Evolutionary conservation across 1,284 basidiomycete species (phyloP), one percentile per base, ranked within the genome.

Genomic region (Tylopilus sp.): DNA sequence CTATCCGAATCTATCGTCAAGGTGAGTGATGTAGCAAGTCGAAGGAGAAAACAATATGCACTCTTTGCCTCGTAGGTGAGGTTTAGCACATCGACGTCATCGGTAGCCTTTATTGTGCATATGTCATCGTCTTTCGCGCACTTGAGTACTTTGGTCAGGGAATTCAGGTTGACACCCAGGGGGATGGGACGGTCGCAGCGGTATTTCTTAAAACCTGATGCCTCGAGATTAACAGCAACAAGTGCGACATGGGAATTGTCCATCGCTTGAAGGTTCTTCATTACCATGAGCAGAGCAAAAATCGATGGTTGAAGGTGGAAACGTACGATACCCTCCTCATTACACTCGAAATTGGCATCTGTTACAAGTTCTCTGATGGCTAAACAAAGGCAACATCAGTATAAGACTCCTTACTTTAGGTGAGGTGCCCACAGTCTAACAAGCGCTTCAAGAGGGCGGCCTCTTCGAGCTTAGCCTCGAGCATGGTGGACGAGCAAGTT

Each of bases 191-290:
- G 89, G 82, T 99, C 98, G 80, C 97, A 98, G 74, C 98, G 91
- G 83, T 93, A 99, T 66, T 88, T 86, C 77, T 93, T 89, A 85
- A 98, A 98, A 39, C 93, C 93, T 0, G 87, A 83, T 2, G 89
- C 87, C 37, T 90, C 83, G 60, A 98, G 87, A 71, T 91, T 87
- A 61, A 97, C 93, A 14, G 94, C 84, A 48, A 98, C 97, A 69
- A 98, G 92, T 3, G 97, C 98, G 76, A 99, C 97, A 82, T 99
- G 98, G 12, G 97, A 98, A 88, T 98, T 98, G 86, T 99, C 98
- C 98, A 99, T 99, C 2, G 98, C 97, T 86, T 99, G 98, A 23
- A 98, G 87, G 66, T 89, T 89, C 90, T 91, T 58, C 6, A 19
- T 37, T 9, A 13, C 21, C 1, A 56, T 4, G 21, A 37, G 71